phyloP scores from a whole-genome alignment of 352 stramenopile genomes.

The Saprolegnia diclina region DNA sequence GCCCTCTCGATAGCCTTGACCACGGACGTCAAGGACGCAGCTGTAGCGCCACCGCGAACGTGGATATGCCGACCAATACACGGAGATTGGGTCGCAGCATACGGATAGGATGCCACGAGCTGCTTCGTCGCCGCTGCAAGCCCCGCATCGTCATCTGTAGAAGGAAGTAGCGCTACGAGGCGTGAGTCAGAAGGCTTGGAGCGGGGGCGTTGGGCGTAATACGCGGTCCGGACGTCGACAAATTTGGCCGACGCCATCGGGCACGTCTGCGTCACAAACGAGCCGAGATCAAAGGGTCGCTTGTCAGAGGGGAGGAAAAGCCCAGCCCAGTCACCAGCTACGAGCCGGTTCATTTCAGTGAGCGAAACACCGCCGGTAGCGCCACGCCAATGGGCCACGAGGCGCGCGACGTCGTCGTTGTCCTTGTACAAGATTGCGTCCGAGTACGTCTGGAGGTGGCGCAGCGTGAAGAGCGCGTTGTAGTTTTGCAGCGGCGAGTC shows the following conservation, averaged over 20 bases:
- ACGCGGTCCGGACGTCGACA: slow-evolving; percentile 50
- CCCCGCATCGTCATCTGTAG: neutral
- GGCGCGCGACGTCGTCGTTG: slow-evolving; percentile 73
- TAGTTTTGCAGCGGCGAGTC: slow-evolving; percentile 85
- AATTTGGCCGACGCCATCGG: slow-evolving; percentile 57
- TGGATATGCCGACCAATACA: slow-evolving; percentile 6
- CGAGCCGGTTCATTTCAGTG: slow-evolving; percentile 52
- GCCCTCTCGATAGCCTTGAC: neutral
- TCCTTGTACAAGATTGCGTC: slow-evolving; percentile 82
- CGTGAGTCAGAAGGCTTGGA: neutral
- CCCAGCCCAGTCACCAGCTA: slow-evolving; percentile 51
- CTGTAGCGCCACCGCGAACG: slow-evolving; percentile 4
- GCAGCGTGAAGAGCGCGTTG: slow-evolving; percentile 70
- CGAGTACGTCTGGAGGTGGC: slow-evolving; percentile 55
- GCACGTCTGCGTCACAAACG: slow-evolving; percentile 53
- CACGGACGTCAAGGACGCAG: neutral
- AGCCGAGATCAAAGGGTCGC: slow-evolving; percentile 47
- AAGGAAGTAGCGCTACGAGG: neutral
- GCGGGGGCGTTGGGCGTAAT: neutral
- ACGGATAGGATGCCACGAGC: slow-evolving; percentile 14
- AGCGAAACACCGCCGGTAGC: slow-evolving; percentile 45
- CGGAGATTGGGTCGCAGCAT: neutral
- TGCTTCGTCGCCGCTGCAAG: neutral
- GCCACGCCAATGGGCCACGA: slow-evolving; percentile 41
- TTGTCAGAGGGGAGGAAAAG: slow-evolving; percentile 43